A percentile compares a stretch with the other conserved stretches of the same genome.
phyloP scores from a whole-genome alignment of 129 eudicot genomes.

The Lonicera japonica region DNA sequence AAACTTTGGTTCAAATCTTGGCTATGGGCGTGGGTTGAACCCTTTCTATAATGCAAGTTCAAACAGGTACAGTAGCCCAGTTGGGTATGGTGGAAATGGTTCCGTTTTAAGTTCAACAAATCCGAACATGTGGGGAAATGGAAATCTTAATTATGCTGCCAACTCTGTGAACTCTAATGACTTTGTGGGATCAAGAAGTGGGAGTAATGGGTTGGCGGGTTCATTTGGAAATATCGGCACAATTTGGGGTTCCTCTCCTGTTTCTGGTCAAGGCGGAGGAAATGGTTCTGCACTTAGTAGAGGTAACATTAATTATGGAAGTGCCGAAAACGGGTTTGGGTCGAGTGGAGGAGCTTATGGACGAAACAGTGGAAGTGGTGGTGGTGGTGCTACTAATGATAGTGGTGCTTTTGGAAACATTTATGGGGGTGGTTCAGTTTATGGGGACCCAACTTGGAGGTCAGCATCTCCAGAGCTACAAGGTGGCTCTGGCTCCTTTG shows the following conservation, averaged over 20 bases:
- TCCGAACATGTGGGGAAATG: conserved; percentile 67
- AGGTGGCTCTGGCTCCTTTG: conserved; percentile 39
- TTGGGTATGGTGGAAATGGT: conserved; percentile 41
- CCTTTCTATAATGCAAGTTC: conserved; percentile 41
- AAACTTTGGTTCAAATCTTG: conserved; percentile 41
- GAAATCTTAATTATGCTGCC: conserved; percentile 30
- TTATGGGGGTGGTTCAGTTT: conserved; percentile 47
- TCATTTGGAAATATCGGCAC: conserved; percentile 44
- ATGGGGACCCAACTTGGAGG: conserved; percentile 56
- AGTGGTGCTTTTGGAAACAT: conserved; percentile 37
- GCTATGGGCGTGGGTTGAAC: conserved; percentile 47
- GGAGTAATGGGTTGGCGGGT: conserved; percentile 22
- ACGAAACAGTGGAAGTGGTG: conserved; percentile 28
- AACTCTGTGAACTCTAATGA: conserved; percentile 41
- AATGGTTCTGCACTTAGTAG: conserved; percentile 28
- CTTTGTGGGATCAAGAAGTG: conserved; percentile 43
- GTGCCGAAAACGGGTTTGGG: conserved; percentile 35
- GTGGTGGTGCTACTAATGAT: conserved; percentile 30
- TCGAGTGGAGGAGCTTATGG: conserved; percentile 44
- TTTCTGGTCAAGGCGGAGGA: conserved; percentile 35
- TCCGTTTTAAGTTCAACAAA: conserved; percentile 21
- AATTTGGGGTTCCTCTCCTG: conserved; percentile 60
- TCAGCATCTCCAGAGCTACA: conserved; percentile 65
- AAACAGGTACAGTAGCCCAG: conserved; percentile 42
- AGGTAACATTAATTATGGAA: conserved; percentile 16